Evolutionary conservation across 2,329 filamentous ascomycete species (phyloP).

Genomic region (Trichophyton equinum): DNA sequence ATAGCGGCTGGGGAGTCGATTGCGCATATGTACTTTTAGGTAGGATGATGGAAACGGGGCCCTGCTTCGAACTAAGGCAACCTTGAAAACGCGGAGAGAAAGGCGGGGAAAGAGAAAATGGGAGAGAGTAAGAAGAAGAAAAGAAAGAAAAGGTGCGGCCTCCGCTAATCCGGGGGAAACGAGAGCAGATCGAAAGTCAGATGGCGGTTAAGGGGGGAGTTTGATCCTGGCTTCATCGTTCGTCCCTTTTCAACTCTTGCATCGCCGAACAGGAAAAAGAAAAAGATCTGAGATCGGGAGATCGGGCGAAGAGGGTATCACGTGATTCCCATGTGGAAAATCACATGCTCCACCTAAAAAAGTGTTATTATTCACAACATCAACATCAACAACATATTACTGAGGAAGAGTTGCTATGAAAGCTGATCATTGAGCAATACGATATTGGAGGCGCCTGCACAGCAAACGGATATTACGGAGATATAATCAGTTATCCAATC

Average conservation of each 20-base stretch:
- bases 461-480: neutral
- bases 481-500: too few relatives aligned
- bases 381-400: neutral
- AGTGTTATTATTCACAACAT: too few relatives aligned
- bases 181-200: neutral
- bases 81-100: neutral
- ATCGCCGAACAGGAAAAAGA: neutral
- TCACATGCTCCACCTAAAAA: neutral
- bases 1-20: neutral
- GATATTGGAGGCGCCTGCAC: neutral
- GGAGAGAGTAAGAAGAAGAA: neutral
- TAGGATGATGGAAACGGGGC: neutral
- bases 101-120: neutral
- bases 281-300: neutral
- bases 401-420: too few relatives aligned
- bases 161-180: constrained; percentile 5
- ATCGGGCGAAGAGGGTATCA: neutral
- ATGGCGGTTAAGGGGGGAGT: neutral
- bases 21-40: neutral
- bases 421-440: too few relatives aligned
- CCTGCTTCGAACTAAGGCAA: neutral
- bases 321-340: neutral
- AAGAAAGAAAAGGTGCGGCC: constrained; percentile 1
- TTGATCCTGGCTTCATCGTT: neutral
- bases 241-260: neutral